phyloP scores from a whole-genome alignment of 768 basidiomycete species.

The Strobilomyces echinocephalus region DNA sequence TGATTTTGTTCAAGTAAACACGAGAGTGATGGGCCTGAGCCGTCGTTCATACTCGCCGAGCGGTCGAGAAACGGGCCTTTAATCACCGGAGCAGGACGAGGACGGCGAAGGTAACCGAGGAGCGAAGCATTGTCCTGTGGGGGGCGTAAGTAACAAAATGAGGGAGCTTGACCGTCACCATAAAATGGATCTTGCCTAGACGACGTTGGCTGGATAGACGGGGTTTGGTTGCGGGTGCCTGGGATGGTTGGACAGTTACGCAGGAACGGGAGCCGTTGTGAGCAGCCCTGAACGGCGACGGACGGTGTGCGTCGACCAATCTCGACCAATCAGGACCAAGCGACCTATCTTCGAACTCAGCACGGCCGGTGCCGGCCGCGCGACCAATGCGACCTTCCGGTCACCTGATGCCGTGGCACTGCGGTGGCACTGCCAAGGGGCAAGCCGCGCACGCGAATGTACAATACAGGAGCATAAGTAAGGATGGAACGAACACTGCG shows the following conservation, averaged over 20 bases:
- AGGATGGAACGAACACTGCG: too few relatives aligned
- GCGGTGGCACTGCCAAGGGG: too few relatives aligned
- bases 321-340: too few relatives aligned
- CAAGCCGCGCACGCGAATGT: too few relatives aligned
- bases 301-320: too few relatives aligned
- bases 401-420: too few relatives aligned
- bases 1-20: too few relatives aligned
- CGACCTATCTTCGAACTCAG: too few relatives aligned
- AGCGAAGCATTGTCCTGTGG: slow-evolving; percentile 60
- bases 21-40: too few relatives aligned
- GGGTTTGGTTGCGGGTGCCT: slow-evolving; percentile 23
- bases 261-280: background rate
- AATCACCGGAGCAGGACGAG: slow-evolving; percentile 55
- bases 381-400: too few relatives aligned
- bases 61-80: slow-evolving; percentile 69
- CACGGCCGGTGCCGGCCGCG: too few relatives aligned
- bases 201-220: slow-evolving; percentile 27
- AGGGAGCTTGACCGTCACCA: slow-evolving; percentile 45
- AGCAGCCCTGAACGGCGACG: slow-evolving; percentile 24
- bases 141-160: slow-evolving; percentile 63
- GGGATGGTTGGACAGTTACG: slow-evolving; percentile 17
- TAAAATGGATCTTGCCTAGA: slow-evolving; percentile 28
- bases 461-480: too few relatives aligned
- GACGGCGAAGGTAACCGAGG: slow-evolving; percentile 42
- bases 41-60: slow-evolving; percentile 42